A percentile compares a stretch with the other conserved stretches of the same genome.
phyloP scores from a whole-genome alignment of 1,284 basidiomycete species.

The Calocybe gambosa region DNA sequence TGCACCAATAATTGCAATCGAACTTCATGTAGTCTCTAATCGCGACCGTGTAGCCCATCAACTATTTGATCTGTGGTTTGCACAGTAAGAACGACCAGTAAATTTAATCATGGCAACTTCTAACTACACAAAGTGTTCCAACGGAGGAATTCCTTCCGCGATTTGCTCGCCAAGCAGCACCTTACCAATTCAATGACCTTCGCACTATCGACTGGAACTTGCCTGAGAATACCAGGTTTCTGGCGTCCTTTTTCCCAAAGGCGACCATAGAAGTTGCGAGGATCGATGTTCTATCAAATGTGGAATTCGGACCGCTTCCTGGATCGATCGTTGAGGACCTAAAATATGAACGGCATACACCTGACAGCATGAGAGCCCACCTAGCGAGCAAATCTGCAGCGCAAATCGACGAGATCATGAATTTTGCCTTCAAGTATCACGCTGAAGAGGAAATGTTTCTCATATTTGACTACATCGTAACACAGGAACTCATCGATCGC shows the following conservation, averaged over 20 bases:
- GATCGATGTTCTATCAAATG: constrained; percentile 4
- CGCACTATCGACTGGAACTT: constrained; percentile 39
- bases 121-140: constrained; percentile 35
- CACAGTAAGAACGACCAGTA: constrained; percentile 41
- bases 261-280: constrained; percentile 9
- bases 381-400: constrained; percentile 25
- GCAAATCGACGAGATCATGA: constrained; percentile 34
- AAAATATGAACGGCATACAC: constrained; percentile 22
- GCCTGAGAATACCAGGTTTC: constrained; percentile 24
- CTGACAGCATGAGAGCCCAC: constrained; percentile 24
- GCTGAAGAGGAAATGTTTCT: constrained; percentile 49
- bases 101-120: not conserved
- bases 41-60: constrained; percentile 58
- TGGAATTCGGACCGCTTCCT: constrained; percentile 17
- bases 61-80: constrained; percentile 59
- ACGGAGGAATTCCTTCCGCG: constrained; percentile 49
- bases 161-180: constrained; percentile 37
- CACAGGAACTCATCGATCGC: constrained; percentile 27
- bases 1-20: constrained; percentile 44
- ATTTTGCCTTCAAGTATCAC: constrained; percentile 38
- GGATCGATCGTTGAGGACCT: constrained; percentile 15
- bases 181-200: constrained; percentile 39
- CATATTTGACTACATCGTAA: constrained; percentile 37
- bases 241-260: constrained; percentile 25
- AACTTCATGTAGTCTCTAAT: constrained; percentile 64